These are phyloP conservation scores for Isochrysis galbana DNA, from an alignment of 78 protist species.

Conservation along the genomic window DNA sequence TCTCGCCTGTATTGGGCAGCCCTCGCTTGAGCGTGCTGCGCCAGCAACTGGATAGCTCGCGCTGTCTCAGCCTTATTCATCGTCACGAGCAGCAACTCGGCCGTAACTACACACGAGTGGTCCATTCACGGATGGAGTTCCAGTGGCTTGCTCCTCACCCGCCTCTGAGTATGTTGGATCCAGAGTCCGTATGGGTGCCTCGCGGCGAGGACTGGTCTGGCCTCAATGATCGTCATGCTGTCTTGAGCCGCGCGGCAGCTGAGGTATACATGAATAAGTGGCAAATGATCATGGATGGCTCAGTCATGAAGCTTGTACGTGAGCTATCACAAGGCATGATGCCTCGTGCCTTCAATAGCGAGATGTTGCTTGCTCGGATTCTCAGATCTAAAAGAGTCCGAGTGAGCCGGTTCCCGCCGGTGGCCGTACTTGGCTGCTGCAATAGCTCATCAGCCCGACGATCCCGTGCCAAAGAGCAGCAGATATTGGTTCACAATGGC, in stretches of 20 bases:
- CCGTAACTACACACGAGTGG: neutral
- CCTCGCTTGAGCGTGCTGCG: neutral
- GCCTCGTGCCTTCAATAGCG: too few species aligned
- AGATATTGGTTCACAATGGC: neutral
- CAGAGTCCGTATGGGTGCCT: neutral
- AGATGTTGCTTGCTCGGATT: too few species aligned
- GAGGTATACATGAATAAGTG: neutral
- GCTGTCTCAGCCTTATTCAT: neutral
- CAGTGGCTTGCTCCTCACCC: neutral
- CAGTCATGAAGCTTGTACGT: neutral
- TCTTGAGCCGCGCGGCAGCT: neutral
- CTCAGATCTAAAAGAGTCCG: too few species aligned
- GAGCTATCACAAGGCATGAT: neutral
- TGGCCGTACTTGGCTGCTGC: neutral
- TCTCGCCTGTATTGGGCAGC: neutral
- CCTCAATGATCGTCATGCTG: neutral
- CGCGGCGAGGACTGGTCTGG: conserved; percentile 5
- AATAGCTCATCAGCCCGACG: neutral
- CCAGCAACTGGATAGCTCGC: neutral
- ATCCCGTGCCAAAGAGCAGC: neutral
- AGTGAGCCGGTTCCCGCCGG: conserved; percentile 4
- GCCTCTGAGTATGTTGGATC: neutral
- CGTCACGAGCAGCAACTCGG: neutral
- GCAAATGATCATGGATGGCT: neutral
- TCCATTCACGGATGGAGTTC: conserved; percentile 4